Conservation (phyloP, 768 basidiomycete genomes). For the Sporobolomyces roseus region DNA sequence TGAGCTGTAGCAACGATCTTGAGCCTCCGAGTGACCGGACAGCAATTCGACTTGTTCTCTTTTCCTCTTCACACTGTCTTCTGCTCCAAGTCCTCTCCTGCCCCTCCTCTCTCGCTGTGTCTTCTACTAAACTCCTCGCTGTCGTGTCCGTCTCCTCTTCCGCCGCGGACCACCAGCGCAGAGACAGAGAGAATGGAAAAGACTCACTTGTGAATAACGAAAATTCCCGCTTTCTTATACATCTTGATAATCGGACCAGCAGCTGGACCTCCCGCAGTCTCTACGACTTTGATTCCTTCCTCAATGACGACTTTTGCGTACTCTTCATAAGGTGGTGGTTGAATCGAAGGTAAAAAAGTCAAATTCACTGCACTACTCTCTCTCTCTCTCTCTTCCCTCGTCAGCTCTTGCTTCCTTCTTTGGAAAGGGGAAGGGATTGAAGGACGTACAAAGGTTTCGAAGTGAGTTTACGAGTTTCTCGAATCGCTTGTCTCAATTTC, state of each 20-base stretch:
- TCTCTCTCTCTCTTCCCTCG: not conserved
- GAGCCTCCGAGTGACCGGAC: too few relatives aligned
- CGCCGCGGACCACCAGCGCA: too few relatives aligned
- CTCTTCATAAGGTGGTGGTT: constrained; percentile 82
- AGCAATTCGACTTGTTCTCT: too few relatives aligned
- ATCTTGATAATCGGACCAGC: constrained; percentile 57
- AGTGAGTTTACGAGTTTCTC: constrained; percentile 62
- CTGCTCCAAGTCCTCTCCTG: too few relatives aligned
- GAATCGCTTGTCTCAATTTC: constrained; percentile 72
- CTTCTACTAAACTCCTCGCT: too few relatives aligned
- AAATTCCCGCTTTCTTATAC: constrained; percentile 63
- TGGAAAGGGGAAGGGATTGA: constrained; percentile 50
- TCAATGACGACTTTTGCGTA: constrained; percentile 60
- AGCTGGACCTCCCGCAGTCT: constrained; percentile 84
- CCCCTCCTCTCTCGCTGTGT: too few relatives aligned
- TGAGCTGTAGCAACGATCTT: too few relatives aligned
- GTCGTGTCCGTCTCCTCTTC: too few relatives aligned
- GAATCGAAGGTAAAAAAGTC: constrained; percentile 75
- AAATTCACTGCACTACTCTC: constrained; percentile 43
- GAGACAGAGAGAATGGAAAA: too few relatives aligned
- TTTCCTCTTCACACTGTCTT: too few relatives aligned
- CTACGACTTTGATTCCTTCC: constrained; percentile 84
- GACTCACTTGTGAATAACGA: constrained; percentile 86
- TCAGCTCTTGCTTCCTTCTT: not conserved
- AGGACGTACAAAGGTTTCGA: constrained; percentile 66